Evolutionary conservation across 2,329 filamentous ascomycete species (phyloP).

Genomic region (Calonectria pseudoturangicola): DNA sequence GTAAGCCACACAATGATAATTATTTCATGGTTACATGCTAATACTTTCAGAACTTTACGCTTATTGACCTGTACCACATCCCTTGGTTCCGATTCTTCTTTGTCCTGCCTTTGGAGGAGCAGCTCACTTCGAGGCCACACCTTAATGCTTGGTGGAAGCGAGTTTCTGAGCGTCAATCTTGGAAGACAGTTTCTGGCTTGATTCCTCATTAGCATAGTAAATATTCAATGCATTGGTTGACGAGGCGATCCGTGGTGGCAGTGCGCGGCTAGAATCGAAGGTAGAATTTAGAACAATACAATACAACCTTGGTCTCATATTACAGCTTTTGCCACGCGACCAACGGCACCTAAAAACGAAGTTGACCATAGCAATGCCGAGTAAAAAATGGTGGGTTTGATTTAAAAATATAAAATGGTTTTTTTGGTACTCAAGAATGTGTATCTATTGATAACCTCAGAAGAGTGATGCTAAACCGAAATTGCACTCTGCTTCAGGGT

Average conservation of each 20-base stretch:
- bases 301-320: too few species aligned
- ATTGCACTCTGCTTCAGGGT: too few species aligned
- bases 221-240: not conserved
- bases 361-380: too few species aligned
- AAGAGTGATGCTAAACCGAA: too few species aligned
- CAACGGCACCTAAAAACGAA: too few species aligned
- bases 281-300: not conserved
- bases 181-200: conserved; percentile 9
- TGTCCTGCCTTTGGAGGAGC: not conserved
- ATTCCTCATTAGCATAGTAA: not conserved
- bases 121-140: conserved; percentile 1
- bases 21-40: not conserved
- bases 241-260: too few species aligned
- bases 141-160: conserved; percentile 17
- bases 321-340: too few species aligned
- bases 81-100: conserved; percentile 19
- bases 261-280: not conserved
- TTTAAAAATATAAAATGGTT: too few species aligned
- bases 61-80: conserved; percentile 12
- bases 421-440: too few species aligned
- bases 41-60: not conserved
- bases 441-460: too few species aligned
- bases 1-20: not conserved
- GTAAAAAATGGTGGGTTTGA: too few species aligned
- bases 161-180: conserved; percentile 9